These are phyloP conservation scores for Apiotrichum sp. DNA, from an alignment of 1,284 basidiomycete genomes.

Conservation along the genomic window DNA sequence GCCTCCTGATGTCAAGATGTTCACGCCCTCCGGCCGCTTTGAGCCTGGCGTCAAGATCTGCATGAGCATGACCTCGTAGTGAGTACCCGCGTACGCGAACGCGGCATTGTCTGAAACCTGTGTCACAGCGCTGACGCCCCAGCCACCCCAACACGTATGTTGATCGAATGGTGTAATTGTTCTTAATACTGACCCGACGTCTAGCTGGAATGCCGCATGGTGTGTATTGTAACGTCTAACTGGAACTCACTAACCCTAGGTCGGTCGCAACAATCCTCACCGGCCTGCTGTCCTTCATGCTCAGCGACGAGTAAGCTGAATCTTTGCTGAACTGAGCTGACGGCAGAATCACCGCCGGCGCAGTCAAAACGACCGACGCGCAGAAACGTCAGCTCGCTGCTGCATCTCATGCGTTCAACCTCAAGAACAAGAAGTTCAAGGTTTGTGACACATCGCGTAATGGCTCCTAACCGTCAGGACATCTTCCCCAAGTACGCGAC, in stretches of 20 bases:
- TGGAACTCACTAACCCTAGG: constrained; percentile 12
- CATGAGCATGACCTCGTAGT: constrained; percentile 93
- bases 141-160: constrained; percentile 44
- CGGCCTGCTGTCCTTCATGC: constrained; percentile 92
- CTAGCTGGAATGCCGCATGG: constrained; percentile 47
- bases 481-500: constrained; percentile 78
- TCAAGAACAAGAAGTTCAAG: constrained; percentile 69
- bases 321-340: neutral
- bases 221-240: neutral
- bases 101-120: neutral
- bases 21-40: constrained; percentile 89
- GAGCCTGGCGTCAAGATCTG: constrained; percentile 91
- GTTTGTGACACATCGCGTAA: constrained; percentile 15
- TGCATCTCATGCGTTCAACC: constrained; percentile 78
- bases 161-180: neutral
- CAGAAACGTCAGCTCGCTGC: constrained; percentile 73
- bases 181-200: neutral
- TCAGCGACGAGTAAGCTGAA: constrained; percentile 65
- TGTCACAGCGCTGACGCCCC: constrained; percentile 13
- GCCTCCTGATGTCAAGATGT: constrained; percentile 95
- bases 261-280: constrained; percentile 62
- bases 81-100: constrained; percentile 42
- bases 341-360: constrained; percentile 78
- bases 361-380: constrained; percentile 68
- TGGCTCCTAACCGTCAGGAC: constrained; percentile 47